phyloP scores from a whole-genome alignment of 2,329 filamentous ascomycete species.

The Aureobasidium uvarum region DNA sequence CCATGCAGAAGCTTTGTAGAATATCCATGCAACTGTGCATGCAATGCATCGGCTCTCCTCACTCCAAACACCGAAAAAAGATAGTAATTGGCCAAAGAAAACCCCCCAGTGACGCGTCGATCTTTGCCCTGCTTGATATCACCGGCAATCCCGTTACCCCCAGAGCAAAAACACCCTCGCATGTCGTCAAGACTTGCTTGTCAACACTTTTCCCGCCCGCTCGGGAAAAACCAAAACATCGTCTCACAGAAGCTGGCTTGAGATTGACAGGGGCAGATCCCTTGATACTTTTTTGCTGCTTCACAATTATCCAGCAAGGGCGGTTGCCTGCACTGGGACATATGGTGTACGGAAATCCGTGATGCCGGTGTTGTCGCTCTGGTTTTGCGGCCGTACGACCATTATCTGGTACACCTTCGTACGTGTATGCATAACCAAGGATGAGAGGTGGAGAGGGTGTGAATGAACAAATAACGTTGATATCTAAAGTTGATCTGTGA shows the following conservation, averaged over 20 bases:
- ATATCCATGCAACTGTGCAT: background rate
- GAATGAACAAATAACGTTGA: conserved; percentile 21
- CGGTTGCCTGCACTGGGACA: background rate
- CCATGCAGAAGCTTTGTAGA: background rate
- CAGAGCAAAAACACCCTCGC: background rate
- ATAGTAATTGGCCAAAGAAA: too few species aligned
- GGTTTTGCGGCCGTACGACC: background rate
- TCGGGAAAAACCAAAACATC: too few species aligned
- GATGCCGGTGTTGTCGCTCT: too few species aligned
- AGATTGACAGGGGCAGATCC: conserved; percentile 15
- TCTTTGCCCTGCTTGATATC: conserved; percentile 1
- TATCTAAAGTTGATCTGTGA: background rate
- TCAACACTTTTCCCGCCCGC: background rate
- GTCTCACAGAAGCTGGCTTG: background rate
- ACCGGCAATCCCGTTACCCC: background rate
- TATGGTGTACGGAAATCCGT: background rate
- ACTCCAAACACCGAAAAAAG: background rate
- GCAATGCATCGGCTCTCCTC: conserved; percentile 26
- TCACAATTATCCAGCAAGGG: background rate
- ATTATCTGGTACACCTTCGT: background rate
- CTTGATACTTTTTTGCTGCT: too few species aligned
- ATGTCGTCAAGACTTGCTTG: conserved; percentile 25
- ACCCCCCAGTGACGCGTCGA: conserved; percentile 9
- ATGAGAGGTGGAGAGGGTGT: background rate
- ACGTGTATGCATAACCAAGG: background rate